phyloP scores from a whole-genome alignment of 2,329 filamentous ascomycete genomes.

The Ceratocystis destructans region DNA sequence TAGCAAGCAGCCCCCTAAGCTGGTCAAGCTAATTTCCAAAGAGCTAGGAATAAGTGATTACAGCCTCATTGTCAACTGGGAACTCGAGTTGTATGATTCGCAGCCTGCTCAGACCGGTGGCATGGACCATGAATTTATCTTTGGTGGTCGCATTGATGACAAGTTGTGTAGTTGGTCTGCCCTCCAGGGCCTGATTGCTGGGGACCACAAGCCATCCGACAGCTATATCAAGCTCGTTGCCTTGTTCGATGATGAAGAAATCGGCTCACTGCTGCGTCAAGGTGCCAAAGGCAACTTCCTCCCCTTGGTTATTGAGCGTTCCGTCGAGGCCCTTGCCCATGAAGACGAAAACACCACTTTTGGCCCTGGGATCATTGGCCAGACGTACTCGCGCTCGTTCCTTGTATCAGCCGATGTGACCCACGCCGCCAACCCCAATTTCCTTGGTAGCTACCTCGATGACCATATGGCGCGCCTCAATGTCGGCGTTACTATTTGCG shows the following conservation, averaged over 20 bases:
- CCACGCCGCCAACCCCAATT: constrained; percentile 92
- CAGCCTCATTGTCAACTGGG: constrained; percentile 79
- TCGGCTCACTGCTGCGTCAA: constrained; percentile 79
- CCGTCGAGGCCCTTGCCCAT: constrained; percentile 54
- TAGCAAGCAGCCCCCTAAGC: constrained; percentile 67
- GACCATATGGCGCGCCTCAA: constrained; percentile 82
- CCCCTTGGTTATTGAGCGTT: constrained; percentile 63
- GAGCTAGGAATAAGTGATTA: constrained; percentile 57
- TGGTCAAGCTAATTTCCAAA: constrained; percentile 69
- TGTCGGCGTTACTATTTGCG: constrained; percentile 65
- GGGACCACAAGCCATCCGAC: constrained; percentile 41
- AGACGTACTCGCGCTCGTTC: constrained; percentile 85
- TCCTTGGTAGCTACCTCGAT: constrained; percentile 66
- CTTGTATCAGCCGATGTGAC: constrained; percentile 85
- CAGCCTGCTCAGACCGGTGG: constrained; percentile 76
- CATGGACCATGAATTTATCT: constrained; percentile 85
- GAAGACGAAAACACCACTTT: constrained; percentile 28
- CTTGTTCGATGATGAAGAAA: constrained; percentile 96
- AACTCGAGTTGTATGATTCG: constrained; percentile 84
- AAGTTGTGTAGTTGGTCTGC: constrained; percentile 95
- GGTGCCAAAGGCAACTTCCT: constrained; percentile 85
- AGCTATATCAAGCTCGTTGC: constrained; percentile 76
- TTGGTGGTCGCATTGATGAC: constrained; percentile 88
- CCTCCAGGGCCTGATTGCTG: constrained; percentile 65
- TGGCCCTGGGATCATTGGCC: constrained; percentile 52